A percentile compares a stretch with the other conserved stretches of the same genome.
Conservation (phyloP, 805 yeast species). For the Kurtzmaniella cleridarum region DNA sequence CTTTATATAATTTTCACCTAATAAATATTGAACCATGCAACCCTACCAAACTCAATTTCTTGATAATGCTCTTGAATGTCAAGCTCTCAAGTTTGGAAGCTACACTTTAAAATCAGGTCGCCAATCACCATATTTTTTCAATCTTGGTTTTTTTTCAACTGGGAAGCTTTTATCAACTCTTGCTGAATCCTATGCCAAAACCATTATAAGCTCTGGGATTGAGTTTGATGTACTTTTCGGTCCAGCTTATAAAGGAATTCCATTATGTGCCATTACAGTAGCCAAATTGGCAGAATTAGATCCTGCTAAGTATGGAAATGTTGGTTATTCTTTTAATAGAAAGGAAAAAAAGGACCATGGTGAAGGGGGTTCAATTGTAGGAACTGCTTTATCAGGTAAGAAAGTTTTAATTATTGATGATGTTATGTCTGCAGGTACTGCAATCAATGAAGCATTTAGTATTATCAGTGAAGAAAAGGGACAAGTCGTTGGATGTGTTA, state of each 20-base stretch:
- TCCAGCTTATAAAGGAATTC: conserved; percentile 97
- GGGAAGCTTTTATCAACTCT: conserved; percentile 74
- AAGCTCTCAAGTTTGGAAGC: conserved; percentile 81
- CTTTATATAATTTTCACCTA: neutral
- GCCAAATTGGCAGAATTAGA: conserved; percentile 90
- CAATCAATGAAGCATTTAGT: conserved; percentile 87
- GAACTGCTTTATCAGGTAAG: conserved; percentile 67
- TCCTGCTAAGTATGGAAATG: conserved; percentile 64
- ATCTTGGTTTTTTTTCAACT: conserved; percentile 82
- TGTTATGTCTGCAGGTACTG: conserved; percentile 98
- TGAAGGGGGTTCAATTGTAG: conserved; percentile 95
- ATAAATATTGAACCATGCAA: conserved; percentile 21
- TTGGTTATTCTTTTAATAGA: conserved; percentile 92
- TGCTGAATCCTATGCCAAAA: conserved; percentile 84
- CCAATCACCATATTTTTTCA: conserved; percentile 92
- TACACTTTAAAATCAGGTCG: conserved; percentile 93
- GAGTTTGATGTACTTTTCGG: conserved; percentile 92
- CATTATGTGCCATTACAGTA: conserved; percentile 87
- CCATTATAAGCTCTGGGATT: conserved; percentile 74
- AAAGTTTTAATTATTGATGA: conserved; percentile 86
- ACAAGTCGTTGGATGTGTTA: conserved; percentile 72
- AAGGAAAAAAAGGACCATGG: conserved; percentile 97
- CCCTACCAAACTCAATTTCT: conserved; percentile 62
- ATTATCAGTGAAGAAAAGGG: conserved; percentile 72
- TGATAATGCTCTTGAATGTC: conserved; percentile 72